These are phyloP conservation scores for Krasilnikovozyma curviuscula DNA, from an alignment of 768 basidiomycete genomes.

Conservation along the genomic window DNA sequence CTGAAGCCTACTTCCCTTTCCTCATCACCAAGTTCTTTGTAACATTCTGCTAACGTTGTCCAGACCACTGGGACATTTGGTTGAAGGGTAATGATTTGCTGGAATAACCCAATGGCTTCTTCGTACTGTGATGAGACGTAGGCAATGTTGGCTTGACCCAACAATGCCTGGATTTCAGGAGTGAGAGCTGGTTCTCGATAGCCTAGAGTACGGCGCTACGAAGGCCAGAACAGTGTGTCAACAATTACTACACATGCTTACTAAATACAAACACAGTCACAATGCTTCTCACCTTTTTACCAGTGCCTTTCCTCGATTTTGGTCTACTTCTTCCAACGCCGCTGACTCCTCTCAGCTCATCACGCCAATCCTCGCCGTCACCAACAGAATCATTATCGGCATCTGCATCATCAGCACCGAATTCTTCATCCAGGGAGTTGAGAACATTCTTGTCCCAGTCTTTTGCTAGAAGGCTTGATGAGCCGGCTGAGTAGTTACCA, in stretches of 20 bases:
- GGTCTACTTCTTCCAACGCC: slow-evolving; percentile 10
- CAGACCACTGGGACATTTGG: slow-evolving; percentile 66
- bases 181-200: slow-evolving; percentile 17
- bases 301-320: background rate
- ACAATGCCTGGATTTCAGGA: slow-evolving; percentile 31
- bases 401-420: slow-evolving; percentile 13
- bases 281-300: background rate
- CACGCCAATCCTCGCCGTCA: background rate
- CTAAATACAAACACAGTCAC: slow-evolving; percentile 2
- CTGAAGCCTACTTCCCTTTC: slow-evolving; percentile 60
- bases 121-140: slow-evolving; percentile 52
- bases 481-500: slow-evolving; percentile 36
- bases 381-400: slow-evolving; percentile 8
- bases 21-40: slow-evolving; percentile 47
- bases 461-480: slow-evolving; percentile 38
- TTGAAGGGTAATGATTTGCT: slow-evolving; percentile 85
- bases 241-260: background rate
- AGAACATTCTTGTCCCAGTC: slow-evolving; percentile 44
- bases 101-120: slow-evolving; percentile 58
- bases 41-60: slow-evolving; percentile 70
- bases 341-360: background rate
- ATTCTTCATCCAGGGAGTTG: background rate
- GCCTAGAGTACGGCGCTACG: slow-evolving; percentile 17
- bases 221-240: slow-evolving; percentile 9
- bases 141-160: slow-evolving; percentile 72